Conservation (phyloP, 2,329 filamentous ascomycete species). For the Aspergillus pseudoglaucus region DNA sequence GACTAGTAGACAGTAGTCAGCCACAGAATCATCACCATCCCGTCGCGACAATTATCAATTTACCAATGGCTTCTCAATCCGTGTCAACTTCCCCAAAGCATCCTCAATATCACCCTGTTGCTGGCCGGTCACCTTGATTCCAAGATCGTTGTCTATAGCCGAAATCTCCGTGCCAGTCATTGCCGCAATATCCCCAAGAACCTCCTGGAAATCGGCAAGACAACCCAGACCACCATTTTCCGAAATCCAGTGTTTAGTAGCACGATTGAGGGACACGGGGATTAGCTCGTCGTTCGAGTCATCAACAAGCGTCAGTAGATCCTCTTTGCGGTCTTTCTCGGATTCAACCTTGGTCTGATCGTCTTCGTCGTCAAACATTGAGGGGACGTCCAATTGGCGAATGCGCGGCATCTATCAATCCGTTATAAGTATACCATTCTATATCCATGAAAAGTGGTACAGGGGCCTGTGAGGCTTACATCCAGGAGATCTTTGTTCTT, state of each 20-base stretch:
- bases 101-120: slow-evolving; percentile 18
- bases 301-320: slow-evolving; percentile 11
- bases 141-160: slow-evolving; percentile 13
- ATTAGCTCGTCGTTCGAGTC: slow-evolving; percentile 11
- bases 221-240: slow-evolving; percentile 16
- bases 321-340: slow-evolving; percentile 3
- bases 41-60: slow-evolving; percentile 1
- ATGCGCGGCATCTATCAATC: slow-evolving; percentile 19
- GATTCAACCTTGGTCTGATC: not conserved
- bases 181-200: slow-evolving; percentile 17
- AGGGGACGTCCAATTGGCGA: slow-evolving; percentile 18
- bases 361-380: slow-evolving; percentile 5
- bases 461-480: slow-evolving; percentile 12
- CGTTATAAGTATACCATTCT: not conserved
- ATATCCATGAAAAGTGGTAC: not conserved
- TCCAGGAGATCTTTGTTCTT: slow-evolving; percentile 27
- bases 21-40: not conserved
- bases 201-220: slow-evolving; percentile 13
- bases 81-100: slow-evolving; percentile 21
- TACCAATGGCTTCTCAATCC: slow-evolving; percentile 24
- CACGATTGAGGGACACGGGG: slow-evolving; percentile 2
- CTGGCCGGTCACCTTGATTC: slow-evolving; percentile 21
- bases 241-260: slow-evolving; percentile 20
- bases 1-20: slow-evolving; percentile 11
- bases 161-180: slow-evolving; percentile 23